phyloP scores from a whole-genome alignment of 2,329 filamentous ascomycete species.

The Claviceps arundinis region DNA sequence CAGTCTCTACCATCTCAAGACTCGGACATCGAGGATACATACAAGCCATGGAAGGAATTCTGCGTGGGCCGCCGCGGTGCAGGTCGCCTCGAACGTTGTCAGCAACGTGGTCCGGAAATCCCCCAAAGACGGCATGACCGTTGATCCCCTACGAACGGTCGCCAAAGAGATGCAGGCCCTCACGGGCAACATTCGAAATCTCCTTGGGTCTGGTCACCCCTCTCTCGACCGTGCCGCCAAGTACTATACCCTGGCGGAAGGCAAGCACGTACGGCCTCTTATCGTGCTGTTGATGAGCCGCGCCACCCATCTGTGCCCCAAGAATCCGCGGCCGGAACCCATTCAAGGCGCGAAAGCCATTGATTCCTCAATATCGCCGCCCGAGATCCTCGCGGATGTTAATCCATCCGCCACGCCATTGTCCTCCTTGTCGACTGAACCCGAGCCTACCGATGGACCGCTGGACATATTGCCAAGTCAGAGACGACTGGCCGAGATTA shows the following conservation, averaged over 20 bases:
- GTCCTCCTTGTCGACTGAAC: constrained; percentile 26
- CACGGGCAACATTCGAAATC: constrained; percentile 81
- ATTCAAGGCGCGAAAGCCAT: constrained; percentile 32
- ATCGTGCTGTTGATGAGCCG: constrained; percentile 94
- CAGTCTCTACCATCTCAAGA: constrained; percentile 15
- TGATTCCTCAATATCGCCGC: constrained; percentile 41
- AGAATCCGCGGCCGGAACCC: constrained; percentile 29
- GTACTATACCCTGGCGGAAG: constrained; percentile 94
- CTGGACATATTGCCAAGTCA: constrained; percentile 82
- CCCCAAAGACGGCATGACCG: constrained; percentile 52
- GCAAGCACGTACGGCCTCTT: constrained; percentile 89
- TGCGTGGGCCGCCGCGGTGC: constrained; percentile 64
- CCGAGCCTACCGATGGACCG: constrained; percentile 25
- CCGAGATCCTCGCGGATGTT: constrained; percentile 55
- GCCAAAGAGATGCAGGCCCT: constrained; percentile 95
- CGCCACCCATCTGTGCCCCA: constrained; percentile 69
- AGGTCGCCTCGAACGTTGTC: constrained; percentile 57
- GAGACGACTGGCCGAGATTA: constrained; percentile 85
- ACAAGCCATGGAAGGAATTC: constrained; percentile 36
- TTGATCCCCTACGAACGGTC: constrained; percentile 81
- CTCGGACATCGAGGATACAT: constrained; percentile 25
- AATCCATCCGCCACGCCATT: constrained; percentile 51
- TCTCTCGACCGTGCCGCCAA: constrained; percentile 91
- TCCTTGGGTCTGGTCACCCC: constrained; percentile 89
- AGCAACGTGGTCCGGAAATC: constrained; percentile 51